Evolutionary conservation across 2,329 filamentous ascomycete species (phyloP).

Genomic region (Gnomoniopsis sp.): DNA sequence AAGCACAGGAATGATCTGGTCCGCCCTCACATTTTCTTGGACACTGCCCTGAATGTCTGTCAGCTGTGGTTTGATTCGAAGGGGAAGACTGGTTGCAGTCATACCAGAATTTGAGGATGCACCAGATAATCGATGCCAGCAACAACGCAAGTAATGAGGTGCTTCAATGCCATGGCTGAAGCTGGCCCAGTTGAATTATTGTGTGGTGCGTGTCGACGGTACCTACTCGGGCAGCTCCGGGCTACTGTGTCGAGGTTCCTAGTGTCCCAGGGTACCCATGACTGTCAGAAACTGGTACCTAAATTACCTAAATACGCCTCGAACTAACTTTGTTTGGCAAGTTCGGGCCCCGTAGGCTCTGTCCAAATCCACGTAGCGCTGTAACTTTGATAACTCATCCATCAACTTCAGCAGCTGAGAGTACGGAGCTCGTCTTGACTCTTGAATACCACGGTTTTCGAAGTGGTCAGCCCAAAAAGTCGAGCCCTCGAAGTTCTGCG

Average conservation of each 20-base stretch:
- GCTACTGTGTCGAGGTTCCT: neutral
- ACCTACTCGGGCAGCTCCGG: neutral
- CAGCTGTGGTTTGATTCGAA: neutral
- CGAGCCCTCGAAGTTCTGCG: too few species aligned
- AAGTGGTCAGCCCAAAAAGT: too few species aligned
- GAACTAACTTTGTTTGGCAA: neutral
- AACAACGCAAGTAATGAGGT: slow-evolving; percentile 28
- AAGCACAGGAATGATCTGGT: slow-evolving; percentile 38
- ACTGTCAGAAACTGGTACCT: neutral
- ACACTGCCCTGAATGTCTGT: slow-evolving; percentile 32
- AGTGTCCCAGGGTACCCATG: neutral
- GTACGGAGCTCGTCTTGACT: neutral
- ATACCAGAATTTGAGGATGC: slow-evolving; percentile 35
- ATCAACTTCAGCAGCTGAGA: neutral
- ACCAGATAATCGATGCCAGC: slow-evolving; percentile 37
- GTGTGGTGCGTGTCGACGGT: neutral
- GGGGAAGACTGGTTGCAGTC: neutral
- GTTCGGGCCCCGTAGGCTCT: neutral
- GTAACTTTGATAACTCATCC: neutral
- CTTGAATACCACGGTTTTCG: too few species aligned
- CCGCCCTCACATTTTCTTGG: slow-evolving; percentile 38
- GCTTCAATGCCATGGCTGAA: slow-evolving; percentile 14
- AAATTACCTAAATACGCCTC: neutral
- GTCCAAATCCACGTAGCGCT: neutral
- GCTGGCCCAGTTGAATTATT: neutral